Base-by-base conservation (phyloP, 148 eudicot genomes). In the Silene uniflora region DNA sequence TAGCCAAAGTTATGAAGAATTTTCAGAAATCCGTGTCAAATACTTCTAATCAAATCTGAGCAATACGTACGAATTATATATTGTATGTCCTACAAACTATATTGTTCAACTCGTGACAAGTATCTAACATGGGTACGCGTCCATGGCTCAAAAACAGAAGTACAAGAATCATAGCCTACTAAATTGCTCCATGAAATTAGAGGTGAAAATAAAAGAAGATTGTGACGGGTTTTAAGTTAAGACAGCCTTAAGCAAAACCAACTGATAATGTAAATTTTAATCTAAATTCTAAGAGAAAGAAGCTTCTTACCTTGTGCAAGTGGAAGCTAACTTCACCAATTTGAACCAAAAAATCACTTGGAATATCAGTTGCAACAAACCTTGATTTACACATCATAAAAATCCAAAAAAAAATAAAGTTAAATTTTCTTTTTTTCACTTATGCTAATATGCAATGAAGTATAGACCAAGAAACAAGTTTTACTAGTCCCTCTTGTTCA, bases 321-420 rank as follows among this genome's bases (percentile, higher is more conserved):
- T 95, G 97, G 84, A 95, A 95, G 77, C 76, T 88, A 65, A 85
- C 74, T 84, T 92, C 97, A 80, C 88, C 90, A 83, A 95, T 85
- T 77, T 90, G 91, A 78, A 95, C 89, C 71, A 87, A 62, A 42
- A 92, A 81, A 76, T 95, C 98, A 89, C 98, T 95, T 84, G 97
- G 91, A 68, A 95, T 86, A 75, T 95, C 98, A 88, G 92, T 91
- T 59, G 89, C 79, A 78, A 95, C 98, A 85, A 74, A 87, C 98
- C 98, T 94, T 54, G 2, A 19, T 4, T 21, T 10, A 7, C 16
- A 52, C 60, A 59, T 11, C 5, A 64, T 27, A 56, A 1, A 56
- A 32, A 27, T 27, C 29, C 29, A 27, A 27, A 56, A n/a, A 17
- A 63, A 44, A 12, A n/a, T n/a, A 0, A 0, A 32, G 58, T 67